A percentile compares a stretch with the other conserved stretches of the same genome.
These are phyloP conservation scores for Naganishia albida DNA, from an alignment of 1,284 basidiomycete genomes.

Conservation along the genomic window DNA sequence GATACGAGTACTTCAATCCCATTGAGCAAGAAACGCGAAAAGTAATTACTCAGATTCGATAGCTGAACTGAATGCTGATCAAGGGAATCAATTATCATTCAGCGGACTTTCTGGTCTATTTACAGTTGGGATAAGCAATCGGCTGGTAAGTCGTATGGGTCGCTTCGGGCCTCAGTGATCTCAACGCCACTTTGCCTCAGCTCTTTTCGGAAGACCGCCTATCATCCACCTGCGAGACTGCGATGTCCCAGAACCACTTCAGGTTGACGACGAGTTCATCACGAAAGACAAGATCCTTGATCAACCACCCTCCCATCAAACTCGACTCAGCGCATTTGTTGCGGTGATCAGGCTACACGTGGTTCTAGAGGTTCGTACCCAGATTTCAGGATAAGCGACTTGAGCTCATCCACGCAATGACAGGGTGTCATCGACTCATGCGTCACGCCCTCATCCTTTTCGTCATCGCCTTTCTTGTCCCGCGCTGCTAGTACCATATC, in stretches of 20 bases:
- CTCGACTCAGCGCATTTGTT: conserved; percentile 76
- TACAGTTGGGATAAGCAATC: conserved; percentile 89
- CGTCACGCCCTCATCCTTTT: conserved; percentile 51
- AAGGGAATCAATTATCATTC: not conserved
- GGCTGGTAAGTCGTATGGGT: conserved; percentile 37
- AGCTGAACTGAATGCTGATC: not conserved
- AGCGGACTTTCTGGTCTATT: conserved; percentile 87
- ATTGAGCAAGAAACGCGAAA: conserved; percentile 85
- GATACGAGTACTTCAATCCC: conserved; percentile 82
- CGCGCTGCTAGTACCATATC: conserved; percentile 53
- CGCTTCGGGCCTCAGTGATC: not conserved
- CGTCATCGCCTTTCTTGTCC: conserved; percentile 53
- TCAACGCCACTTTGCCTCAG: conserved; percentile 78
- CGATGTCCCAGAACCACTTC: conserved; percentile 76
- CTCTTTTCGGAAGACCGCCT: conserved; percentile 81
- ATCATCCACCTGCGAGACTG: conserved; percentile 81
- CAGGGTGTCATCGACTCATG: conserved; percentile 59
- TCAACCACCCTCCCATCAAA: conserved; percentile 69
- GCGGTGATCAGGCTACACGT: conserved; percentile 72
- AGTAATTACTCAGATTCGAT: conserved; percentile 31
- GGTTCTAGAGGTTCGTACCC: conserved; percentile 65
- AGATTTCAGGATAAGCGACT: too few species aligned
- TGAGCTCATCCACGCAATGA: not conserved
- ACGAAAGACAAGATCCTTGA: conserved; percentile 67
- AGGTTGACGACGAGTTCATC: conserved; percentile 85